A percentile compares a stretch with the other conserved stretches of the same genome.
phyloP scores from a whole-genome alignment of 805 yeast species.

The Pichia sporocuriosa region DNA sequence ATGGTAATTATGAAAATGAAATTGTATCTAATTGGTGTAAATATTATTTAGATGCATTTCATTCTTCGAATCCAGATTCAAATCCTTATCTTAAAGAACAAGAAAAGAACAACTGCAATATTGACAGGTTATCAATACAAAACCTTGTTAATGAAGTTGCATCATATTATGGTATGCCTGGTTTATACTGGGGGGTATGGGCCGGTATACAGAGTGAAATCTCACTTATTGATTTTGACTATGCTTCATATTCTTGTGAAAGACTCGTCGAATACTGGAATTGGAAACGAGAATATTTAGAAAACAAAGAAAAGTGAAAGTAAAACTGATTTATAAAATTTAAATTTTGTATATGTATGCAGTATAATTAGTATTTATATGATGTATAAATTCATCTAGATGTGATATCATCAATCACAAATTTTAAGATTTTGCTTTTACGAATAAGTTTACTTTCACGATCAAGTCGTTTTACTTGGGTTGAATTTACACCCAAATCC shows the following conservation, averaged over 20 bases:
- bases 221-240: constrained; percentile 67
- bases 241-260: constrained; percentile 49
- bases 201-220: constrained; percentile 65
- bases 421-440: constrained; percentile 7
- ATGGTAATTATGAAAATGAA: constrained; percentile 35
- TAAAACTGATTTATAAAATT: background rate
- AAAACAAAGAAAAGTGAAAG: constrained; percentile 1
- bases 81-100: constrained; percentile 4
- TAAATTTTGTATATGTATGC: too few relatives aligned
- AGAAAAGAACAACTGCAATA: constrained; percentile 12
- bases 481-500: too few relatives aligned
- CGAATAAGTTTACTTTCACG: constrained; percentile 3
- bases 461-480: background rate
- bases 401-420: constrained; percentile 5
- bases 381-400: too few relatives aligned
- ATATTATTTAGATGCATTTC: constrained; percentile 37
- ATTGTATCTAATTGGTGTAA: constrained; percentile 50
- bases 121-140: constrained; percentile 26
- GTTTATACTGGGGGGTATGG: constrained; percentile 84
- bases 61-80: constrained; percentile 8
- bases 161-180: constrained; percentile 69
- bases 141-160: constrained; percentile 48
- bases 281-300: constrained; percentile 44
- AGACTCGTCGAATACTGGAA: constrained; percentile 62
- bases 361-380: too few relatives aligned